A percentile compares a stretch with the other conserved stretches of the same genome.
Conservation (phyloP, 2,329 filamentous ascomycete genomes). For the Exophiala viscosa region DNA sequence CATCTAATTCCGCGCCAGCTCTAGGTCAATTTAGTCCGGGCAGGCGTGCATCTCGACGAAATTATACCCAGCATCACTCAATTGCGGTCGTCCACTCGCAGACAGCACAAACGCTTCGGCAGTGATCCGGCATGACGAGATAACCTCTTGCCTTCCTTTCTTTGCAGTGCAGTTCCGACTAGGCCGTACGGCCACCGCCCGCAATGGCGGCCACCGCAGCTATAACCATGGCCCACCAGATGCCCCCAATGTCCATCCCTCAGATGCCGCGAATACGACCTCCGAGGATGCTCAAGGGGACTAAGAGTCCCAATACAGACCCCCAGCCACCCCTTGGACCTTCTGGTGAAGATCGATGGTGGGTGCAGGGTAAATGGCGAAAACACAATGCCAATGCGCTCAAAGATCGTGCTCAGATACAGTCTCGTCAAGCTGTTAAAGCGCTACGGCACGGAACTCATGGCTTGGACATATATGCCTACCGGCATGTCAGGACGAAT, state of each 20-base stretch:
- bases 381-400: constrained; percentile 42
- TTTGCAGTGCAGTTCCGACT: no score
- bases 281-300: constrained; percentile 26
- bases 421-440: constrained; percentile 41
- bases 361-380: constrained; percentile 42
- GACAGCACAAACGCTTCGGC: neutral
- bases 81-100: neutral
- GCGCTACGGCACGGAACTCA: constrained; percentile 47
- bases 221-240: constrained; percentile 20
- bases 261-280: constrained; percentile 28
- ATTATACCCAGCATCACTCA: neutral
- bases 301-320: constrained; percentile 22
- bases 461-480: constrained; percentile 61
- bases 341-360: constrained; percentile 23
- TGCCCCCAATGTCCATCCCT: constrained; percentile 24
- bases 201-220: constrained; percentile 24
- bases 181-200: neutral
- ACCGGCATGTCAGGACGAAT: constrained; percentile 59
- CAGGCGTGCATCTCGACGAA: neutral
- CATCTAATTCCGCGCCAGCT: no score
- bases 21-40: neutral
- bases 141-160: neutral
- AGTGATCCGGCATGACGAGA: neutral
- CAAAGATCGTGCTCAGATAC: constrained; percentile 36
- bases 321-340: constrained; percentile 20